Evolutionary conservation across 2,329 filamentous ascomycete species (phyloP).

Genomic region (Hypoxylon sp.): DNA sequence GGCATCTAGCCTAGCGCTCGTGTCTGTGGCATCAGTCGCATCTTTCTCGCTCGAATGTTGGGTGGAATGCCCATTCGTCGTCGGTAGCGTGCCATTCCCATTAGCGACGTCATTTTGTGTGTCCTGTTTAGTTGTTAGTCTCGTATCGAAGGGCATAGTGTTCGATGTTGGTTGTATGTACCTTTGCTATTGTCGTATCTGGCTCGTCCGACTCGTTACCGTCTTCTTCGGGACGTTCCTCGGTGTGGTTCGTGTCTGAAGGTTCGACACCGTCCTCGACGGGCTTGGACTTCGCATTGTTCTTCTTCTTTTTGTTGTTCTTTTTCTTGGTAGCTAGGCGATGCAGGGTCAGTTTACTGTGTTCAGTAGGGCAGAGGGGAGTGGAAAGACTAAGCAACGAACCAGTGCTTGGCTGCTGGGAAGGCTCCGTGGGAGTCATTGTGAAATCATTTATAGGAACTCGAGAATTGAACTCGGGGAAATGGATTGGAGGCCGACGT

Average conservation of each 20-base stretch:
- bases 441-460: conserved; percentile 34
- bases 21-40: conserved; percentile 47
- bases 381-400: conserved; percentile 32
- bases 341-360: conserved; percentile 34
- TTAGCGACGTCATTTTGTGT: conserved; percentile 36
- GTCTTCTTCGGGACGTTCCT: conserved; percentile 40
- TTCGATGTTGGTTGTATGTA: conserved; percentile 33
- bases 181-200: conserved; percentile 48
- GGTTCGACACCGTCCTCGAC: conserved; percentile 44
- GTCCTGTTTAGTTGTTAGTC: conserved; percentile 37
- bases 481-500: conserved; percentile 17
- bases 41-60: conserved; percentile 19
- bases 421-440: conserved; percentile 45
- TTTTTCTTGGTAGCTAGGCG: conserved; percentile 60
- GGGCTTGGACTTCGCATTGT: conserved; percentile 56
- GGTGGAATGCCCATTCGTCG: conserved; percentile 49
- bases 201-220: conserved; percentile 55
- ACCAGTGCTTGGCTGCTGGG: conserved; percentile 43
- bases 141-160: not conserved
- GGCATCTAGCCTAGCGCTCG: conserved; percentile 69
- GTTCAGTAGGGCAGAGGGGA: conserved; percentile 2
- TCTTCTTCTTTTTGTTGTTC: conserved; percentile 68
- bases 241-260: conserved; percentile 39
- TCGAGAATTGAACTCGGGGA: conserved; percentile 14
- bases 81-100: conserved; percentile 51